Evolutionary conservation across 805 yeast genomes (phyloP), one percentile per base, ranked within the genome.

Genomic region (Candida krabiensis): DNA sequence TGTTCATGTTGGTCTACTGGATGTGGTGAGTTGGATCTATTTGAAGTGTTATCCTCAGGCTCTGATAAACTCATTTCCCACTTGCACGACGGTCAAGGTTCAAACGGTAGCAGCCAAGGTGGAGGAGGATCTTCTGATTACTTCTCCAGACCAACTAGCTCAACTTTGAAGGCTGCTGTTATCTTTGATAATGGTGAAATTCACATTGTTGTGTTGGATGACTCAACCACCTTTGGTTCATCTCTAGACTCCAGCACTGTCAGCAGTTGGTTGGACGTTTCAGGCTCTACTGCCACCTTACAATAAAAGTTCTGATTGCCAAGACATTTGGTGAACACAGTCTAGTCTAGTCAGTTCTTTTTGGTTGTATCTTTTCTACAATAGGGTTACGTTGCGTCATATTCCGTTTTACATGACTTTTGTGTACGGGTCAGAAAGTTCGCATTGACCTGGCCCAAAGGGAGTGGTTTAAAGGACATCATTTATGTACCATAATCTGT

Each of bases 1-100:
- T 93, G 98, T 74, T 88, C 97, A 25, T 93, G 99, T 77, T 93
- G 99, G 99, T 56, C 77, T 37, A 75, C 95, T 38, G 98, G 98
- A 46, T 93, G 99, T 71, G 99, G 99, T 71, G 99, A 93, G 74
- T 73, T 93, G 56, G 99, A 93, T 69, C 73, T 89, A 56, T 93
- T 91, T 58, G 99, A 93, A 77, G 75, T 91, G 52, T 76, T 93
- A 53, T 69, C 80, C 46, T 51, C 84, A 24, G 96, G 96, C 51
- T 79, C 86, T 46, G 69, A 72, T 61, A 80, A 82, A 63, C 70
- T 90, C 64, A 81, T 85, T 55, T 71, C 86, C 40, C 93, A 88
- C 61, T 68, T 91, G 56, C 98, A 91, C 70, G 79, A 76, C 60
- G 86, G 85, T 52, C 95, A 86, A 70, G 91, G 90, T 59, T 64